These are phyloP conservation scores for Spergularia marina DNA, from an alignment of 148 eudicot species.

Conservation along the genomic window DNA sequence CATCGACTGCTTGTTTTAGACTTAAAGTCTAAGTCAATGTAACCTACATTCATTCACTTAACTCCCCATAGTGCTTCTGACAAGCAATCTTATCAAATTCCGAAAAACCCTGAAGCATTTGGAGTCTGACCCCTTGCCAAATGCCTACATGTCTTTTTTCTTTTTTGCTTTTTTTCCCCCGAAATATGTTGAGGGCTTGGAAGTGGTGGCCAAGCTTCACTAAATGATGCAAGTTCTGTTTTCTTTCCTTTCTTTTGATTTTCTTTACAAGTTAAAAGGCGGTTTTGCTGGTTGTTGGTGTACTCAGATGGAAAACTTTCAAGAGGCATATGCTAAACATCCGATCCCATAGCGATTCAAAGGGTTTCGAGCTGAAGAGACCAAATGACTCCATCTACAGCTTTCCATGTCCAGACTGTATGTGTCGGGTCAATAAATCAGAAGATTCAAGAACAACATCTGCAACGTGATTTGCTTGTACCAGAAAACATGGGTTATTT, in stretches of 20 bases:
- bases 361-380: constrained; percentile 84
- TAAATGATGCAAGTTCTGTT: background rate
- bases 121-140: too few relatives aligned
- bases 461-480: constrained; percentile 38
- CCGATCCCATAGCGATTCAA: constrained; percentile 83
- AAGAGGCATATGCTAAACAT: constrained; percentile 84
- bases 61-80: too few relatives aligned
- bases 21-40: background rate
- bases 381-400: constrained; percentile 84
- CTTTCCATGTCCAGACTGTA: constrained; percentile 93
- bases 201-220: background rate
- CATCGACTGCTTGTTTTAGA: background rate
- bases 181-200: too few relatives aligned
- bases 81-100: too few relatives aligned
- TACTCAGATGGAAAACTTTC: constrained; percentile 64
- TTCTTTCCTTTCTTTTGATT: background rate
- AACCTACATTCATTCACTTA: too few relatives aligned
- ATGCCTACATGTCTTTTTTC: too few relatives aligned
- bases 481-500: constrained; percentile 11
- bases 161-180: too few relatives aligned
- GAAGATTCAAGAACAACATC: constrained; percentile 54
- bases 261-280: constrained; percentile 6
- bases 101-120: too few relatives aligned
- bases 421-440: constrained; percentile 73
- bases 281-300: constrained; percentile 3